Percentiles rank a stretch among this genome's conserved stretches.
Conservation (phyloP, 768 basidiomycete genomes). For the Cystofilobasidium ferigula region DNA sequence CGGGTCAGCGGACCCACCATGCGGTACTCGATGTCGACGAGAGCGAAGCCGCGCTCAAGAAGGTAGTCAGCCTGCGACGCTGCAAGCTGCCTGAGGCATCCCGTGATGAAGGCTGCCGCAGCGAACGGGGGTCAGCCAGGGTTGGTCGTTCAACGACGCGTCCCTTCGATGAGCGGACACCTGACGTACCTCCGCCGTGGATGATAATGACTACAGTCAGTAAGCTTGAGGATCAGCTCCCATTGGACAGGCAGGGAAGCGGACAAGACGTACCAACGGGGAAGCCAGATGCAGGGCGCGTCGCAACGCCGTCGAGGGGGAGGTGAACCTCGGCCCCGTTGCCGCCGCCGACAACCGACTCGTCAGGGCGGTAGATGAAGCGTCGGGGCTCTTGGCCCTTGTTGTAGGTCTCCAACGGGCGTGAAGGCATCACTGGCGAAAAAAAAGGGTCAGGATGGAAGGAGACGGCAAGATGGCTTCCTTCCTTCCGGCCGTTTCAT, state of each 20-base stretch:
- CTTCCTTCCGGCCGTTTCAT: too few relatives aligned
- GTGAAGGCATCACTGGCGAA: not conserved
- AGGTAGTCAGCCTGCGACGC: not conserved
- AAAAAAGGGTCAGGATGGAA: too few relatives aligned
- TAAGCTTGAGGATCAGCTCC: not conserved
- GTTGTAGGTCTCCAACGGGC: not conserved
- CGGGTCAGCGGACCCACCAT: not conserved
- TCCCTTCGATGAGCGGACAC: not conserved
- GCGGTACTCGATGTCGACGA: conserved; percentile 8
- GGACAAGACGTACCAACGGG: not conserved
- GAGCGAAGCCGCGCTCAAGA: not conserved
- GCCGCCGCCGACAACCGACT: not conserved
- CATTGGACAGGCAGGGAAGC: not conserved
- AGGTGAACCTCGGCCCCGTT: conserved; percentile 11
- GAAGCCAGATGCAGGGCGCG: not conserved
- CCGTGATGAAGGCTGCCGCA: not conserved
- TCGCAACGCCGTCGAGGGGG: not conserved
- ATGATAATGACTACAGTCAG: conserved; percentile 5
- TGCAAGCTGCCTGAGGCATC: not conserved
- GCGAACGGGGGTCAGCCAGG: not conserved
- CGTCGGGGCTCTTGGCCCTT: not conserved
- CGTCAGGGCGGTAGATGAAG: conserved; percentile 2
- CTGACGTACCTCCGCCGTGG: conserved; percentile 5
- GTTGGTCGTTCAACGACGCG: too few relatives aligned
- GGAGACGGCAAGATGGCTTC: too few relatives aligned